Percentiles rank a stretch among this genome's conserved stretches.
Evolutionary conservation across 1,284 basidiomycete genomes (phyloP).

Genomic region (Termitomyces sp.): DNA sequence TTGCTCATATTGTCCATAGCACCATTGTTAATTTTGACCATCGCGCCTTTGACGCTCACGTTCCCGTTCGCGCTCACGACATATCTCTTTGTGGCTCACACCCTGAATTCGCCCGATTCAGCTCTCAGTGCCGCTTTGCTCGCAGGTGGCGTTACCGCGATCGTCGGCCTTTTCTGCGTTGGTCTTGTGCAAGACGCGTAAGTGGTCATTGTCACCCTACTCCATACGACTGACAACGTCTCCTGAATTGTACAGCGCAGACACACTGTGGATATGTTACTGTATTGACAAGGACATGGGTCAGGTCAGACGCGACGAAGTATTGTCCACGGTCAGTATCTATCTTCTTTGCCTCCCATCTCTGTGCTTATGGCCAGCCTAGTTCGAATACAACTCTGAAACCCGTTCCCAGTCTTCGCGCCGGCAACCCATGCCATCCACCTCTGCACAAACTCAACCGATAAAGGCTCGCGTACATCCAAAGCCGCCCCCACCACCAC

Average conservation of each 20-base stretch:
- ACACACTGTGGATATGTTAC: conserved; percentile 85
- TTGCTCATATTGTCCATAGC: conserved; percentile 33
- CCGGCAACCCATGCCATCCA: conserved; percentile 4
- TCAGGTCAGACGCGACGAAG: conserved; percentile 57
- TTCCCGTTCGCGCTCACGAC: conserved; percentile 79
- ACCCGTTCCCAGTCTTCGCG: conserved; percentile 7
- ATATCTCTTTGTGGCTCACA: conserved; percentile 86
- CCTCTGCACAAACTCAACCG: conserved; percentile 6
- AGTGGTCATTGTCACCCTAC: conserved; percentile 28
- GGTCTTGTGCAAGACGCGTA: conserved; percentile 77
- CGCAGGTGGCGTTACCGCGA: conserved; percentile 74
- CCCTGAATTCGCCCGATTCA: conserved; percentile 69
- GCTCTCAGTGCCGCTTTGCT: conserved; percentile 76
- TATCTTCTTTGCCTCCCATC: not conserved
- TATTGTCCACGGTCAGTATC: conserved; percentile 61
- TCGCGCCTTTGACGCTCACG: conserved; percentile 74
- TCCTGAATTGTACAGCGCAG: conserved; percentile 41
- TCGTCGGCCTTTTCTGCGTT: conserved; percentile 79
- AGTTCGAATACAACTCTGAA: conserved; percentile 26
- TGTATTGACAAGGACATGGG: conserved; percentile 81
- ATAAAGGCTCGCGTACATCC: not conserved
- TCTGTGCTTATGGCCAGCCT: not conserved
- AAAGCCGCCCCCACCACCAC: conserved; percentile 8
- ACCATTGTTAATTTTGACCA: conserved; percentile 68
- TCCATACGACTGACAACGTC: not conserved